Evolutionary conservation across 306 rosid genomes (phyloP), one percentile per base, ranked within the genome.

Genomic region (Prunus kanzakura): DNA sequence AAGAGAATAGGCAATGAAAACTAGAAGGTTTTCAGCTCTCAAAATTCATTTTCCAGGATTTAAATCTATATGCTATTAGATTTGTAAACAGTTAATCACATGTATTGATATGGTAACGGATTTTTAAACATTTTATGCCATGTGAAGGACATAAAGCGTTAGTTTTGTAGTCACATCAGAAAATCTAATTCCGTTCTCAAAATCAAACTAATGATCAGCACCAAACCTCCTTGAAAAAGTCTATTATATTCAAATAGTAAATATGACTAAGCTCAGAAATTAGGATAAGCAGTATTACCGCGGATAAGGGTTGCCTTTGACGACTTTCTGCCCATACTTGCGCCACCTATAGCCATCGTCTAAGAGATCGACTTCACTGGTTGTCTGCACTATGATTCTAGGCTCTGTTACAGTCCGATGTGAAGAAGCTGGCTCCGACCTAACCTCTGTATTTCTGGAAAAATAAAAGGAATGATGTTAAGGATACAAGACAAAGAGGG

Each of bases 331-430:
- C 43, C 94, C 96, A 64, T 93, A 93, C 80, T 93, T 93, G 27
- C 96, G 86, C 98, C 98, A 93, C 82, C 94, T 78, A 64, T 86
- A 93, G 70, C 96, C 98, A 79, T 93, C 98, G 55, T 90, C 98
- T 69, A 90, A 81, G 64, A 93, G 88, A 84, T 93, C 98, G 45
- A 93, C 94, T 84, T 90, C 94, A 43, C 96, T 90, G 32, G 93
- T 93, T 29, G 96, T 93, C 88, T 93, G 96, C 82, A 93, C 96
- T 58, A 91, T 84, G 84, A 93, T 90, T 81, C 91, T 87, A 38
- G 96, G 87, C 85, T 93, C 96, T 9, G 94, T 80, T 63, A 93
- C 86, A 25, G 93, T 87, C 78, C 86, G 88, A 69, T 89, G 94
- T 25, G 98, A 87, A 75, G 89, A 84, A 49, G 88, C 81, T 54